Evolutionary conservation across 2,329 filamentous ascomycete genomes (phyloP).

Genomic region (Ophiocordyceps robertsii): DNA sequence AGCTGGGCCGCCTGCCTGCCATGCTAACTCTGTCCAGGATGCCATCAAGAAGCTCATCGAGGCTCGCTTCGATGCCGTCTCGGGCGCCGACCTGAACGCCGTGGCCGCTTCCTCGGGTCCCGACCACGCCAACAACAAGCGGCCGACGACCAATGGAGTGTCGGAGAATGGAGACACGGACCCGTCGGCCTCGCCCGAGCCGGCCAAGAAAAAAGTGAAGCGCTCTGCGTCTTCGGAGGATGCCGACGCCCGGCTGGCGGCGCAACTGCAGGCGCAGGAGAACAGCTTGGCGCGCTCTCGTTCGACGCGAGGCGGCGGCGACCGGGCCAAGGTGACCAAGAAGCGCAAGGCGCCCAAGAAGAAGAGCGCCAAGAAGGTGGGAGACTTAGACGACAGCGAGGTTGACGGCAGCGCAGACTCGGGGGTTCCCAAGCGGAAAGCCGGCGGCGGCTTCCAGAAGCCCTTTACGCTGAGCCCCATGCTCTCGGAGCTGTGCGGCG

Average conservation of each 20-base stretch:
- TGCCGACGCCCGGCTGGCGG: conserved; percentile 76
- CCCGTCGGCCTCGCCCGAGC: conserved; percentile 30
- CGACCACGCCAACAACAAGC: conserved; percentile 19
- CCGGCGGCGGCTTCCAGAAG: conserved; percentile 88
- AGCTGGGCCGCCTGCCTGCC: background rate
- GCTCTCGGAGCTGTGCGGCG: conserved; percentile 56
- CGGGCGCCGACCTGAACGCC: conserved; percentile 33
- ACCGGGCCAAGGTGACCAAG: conserved; percentile 42
- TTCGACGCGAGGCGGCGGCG: conserved; percentile 63
- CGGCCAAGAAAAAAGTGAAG: conserved; percentile 54
- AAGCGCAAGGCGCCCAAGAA: conserved; percentile 56
- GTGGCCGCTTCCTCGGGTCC: conserved; percentile 21
- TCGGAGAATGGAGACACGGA: conserved; percentile 30
- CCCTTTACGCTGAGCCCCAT: conserved; percentile 61
- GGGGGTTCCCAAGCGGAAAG: conserved; percentile 57
- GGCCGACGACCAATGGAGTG: conserved; percentile 18
- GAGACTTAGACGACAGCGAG: conserved; percentile 69
- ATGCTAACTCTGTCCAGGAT: conserved; percentile 28
- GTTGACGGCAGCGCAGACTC: conserved; percentile 47
- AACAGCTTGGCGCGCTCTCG: conserved; percentile 56
- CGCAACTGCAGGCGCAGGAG: conserved; percentile 82
- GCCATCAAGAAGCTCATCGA: conserved; percentile 62
- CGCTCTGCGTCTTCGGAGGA: conserved; percentile 48
- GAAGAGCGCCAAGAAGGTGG: conserved; percentile 65
- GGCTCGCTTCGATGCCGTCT: conserved; percentile 59